Evolutionary conservation across 495 filamentous ascomycete species (phyloP).

Genomic region (Paragyromitra xinjiangensis): DNA sequence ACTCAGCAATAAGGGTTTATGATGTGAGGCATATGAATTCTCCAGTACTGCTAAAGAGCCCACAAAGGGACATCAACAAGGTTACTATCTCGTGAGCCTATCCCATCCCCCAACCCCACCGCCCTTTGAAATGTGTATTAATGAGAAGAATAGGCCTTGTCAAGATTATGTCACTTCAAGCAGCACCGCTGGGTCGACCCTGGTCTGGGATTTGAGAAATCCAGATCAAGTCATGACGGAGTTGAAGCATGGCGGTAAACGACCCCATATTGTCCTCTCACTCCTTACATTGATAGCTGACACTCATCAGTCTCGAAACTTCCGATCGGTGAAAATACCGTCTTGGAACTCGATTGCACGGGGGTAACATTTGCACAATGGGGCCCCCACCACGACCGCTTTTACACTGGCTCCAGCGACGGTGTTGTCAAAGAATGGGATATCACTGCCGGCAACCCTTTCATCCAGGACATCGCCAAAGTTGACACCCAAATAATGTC

Average conservation of each 20-base stretch:
- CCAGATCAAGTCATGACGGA: slow-evolving; percentile 68
- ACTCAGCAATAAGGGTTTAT: slow-evolving; percentile 17
- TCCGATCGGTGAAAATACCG: slow-evolving; percentile 65
- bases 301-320: slow-evolving; percentile 64
- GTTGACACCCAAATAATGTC: slow-evolving; percentile 65
- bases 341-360: slow-evolving; percentile 75
- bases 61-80: slow-evolving; percentile 87
- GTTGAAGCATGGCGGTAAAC: slow-evolving; percentile 69
- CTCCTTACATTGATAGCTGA: slow-evolving; percentile 9
- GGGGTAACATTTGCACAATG: slow-evolving; percentile 84
- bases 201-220: slow-evolving; percentile 82
- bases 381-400: slow-evolving; percentile 72
- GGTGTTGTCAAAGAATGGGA: slow-evolving; percentile 89
- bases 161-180: slow-evolving; percentile 75
- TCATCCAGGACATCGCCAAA: slow-evolving; percentile 68
- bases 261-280: neutral
- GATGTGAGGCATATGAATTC: slow-evolving; percentile 12
- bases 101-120: slow-evolving; percentile 53
- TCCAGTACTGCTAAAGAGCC: slow-evolving; percentile 68
- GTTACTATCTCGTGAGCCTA: slow-evolving; percentile 68
- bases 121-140: slow-evolving; percentile 58
- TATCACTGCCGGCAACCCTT: slow-evolving; percentile 68
- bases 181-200: slow-evolving; percentile 82
- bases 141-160: slow-evolving; percentile 60
- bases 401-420: slow-evolving; percentile 93